phyloP scores from a whole-genome alignment of 768 basidiomycete genomes.

The Russula emetica region DNA sequence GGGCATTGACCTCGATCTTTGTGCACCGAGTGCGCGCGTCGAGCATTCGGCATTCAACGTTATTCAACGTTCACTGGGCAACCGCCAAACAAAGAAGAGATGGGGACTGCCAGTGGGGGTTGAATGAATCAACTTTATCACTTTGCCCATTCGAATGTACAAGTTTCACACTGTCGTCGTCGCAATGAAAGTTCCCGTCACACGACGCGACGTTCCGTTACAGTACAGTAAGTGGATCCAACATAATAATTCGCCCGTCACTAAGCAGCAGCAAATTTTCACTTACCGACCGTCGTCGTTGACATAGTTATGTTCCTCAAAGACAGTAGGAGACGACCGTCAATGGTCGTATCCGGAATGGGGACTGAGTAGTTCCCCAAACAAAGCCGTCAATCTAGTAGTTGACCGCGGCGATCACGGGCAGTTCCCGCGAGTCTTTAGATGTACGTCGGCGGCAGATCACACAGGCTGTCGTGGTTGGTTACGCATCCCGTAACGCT shows the following conservation, averaged over 20 bases:
- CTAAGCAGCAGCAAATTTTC: too few relatives aligned
- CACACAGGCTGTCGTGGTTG: slow-evolving; percentile 43
- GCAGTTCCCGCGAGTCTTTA: slow-evolving; percentile 29
- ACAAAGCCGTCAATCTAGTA: slow-evolving; percentile 42
- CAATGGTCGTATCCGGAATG: slow-evolving; percentile 39
- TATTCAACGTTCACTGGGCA: too few relatives aligned
- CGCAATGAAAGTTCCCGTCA: background rate
- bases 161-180: background rate
- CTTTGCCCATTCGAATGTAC: background rate
- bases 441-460: slow-evolving; percentile 40
- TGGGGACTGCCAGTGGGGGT: background rate
- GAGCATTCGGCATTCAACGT: too few relatives aligned
- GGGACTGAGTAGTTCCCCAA: slow-evolving; percentile 42
- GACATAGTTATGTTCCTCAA: slow-evolving; percentile 1
- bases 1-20: too few relatives aligned
- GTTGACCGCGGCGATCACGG: slow-evolving; percentile 38
- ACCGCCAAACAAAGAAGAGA: background rate
- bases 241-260: background rate
- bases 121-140: background rate
- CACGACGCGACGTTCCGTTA: too few relatives aligned
- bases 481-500: slow-evolving; percentile 41
- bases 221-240: too few relatives aligned
- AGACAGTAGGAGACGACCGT: slow-evolving; percentile 31
- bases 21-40: too few relatives aligned
- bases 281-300: background rate